These are phyloP conservation scores for Lachnellula arida DNA, from an alignment of 2,329 filamentous ascomycete species.

Conservation along the genomic window DNA sequence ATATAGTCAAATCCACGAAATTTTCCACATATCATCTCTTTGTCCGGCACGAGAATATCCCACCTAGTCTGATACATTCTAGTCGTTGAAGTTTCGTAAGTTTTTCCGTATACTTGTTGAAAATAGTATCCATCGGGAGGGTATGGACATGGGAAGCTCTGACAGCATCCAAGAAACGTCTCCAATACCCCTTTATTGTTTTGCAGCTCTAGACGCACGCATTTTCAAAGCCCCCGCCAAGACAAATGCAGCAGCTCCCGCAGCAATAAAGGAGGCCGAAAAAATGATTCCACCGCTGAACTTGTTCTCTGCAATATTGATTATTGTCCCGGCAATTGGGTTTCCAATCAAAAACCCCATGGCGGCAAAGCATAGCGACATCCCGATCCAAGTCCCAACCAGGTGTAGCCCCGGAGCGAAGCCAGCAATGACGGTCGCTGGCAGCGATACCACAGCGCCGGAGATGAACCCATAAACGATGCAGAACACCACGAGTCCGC, in stretches of 20 bases:
- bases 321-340: slow-evolving; percentile 59
- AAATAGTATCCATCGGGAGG: no score
- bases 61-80: no score
- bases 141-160: no score
- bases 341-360: slow-evolving; percentile 53
- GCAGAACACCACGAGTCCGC: slow-evolving; percentile 56
- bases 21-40: no score
- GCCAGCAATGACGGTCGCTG: slow-evolving; percentile 49
- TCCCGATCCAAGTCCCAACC: slow-evolving; percentile 28
- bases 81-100: no score
- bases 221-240: neutral
- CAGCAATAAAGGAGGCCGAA: slow-evolving; percentile 34
- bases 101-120: no score
- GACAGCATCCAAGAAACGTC: neutral
- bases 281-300: slow-evolving; percentile 51
- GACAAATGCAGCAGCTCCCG: neutral
- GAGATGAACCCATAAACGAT: slow-evolving; percentile 62
- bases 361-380: slow-evolving; percentile 38
- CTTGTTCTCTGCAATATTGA: slow-evolving; percentile 43
- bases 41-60: no score
- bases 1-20: no score
- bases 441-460: slow-evolving; percentile 58
- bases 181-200: neutral
- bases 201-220: neutral
- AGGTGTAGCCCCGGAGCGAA: slow-evolving; percentile 42